Evolutionary conservation across 1,139 yeast species (phyloP).

Genomic region (Saccharomyces hybrid): DNA sequence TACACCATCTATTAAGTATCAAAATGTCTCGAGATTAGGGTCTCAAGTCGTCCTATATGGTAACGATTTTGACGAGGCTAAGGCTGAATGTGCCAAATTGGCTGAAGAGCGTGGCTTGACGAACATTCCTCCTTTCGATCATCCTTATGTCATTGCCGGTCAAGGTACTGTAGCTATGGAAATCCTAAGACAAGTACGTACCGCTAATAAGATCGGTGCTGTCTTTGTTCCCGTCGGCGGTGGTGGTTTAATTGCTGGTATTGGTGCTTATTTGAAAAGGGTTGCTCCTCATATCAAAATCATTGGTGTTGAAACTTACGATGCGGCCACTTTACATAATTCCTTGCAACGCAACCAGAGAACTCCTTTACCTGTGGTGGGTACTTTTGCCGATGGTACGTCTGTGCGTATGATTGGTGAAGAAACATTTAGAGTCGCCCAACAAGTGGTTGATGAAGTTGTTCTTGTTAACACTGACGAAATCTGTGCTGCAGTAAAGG

Average conservation of each 20-base stretch:
- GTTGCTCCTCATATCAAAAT: slow-evolving; percentile 96
- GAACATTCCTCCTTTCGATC: slow-evolving; percentile 94
- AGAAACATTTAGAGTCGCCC: slow-evolving; percentile 80
- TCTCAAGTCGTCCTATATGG: slow-evolving; percentile 90
- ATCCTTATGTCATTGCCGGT: slow-evolving; percentile 98
- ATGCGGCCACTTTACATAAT: slow-evolving; percentile 83
- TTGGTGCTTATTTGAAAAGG: slow-evolving; percentile 82
- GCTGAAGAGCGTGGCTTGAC: slow-evolving; percentile 64
- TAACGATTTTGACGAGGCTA: slow-evolving; percentile 89
- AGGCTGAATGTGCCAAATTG: slow-evolving; percentile 74
- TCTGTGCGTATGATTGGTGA: slow-evolving; percentile 87
- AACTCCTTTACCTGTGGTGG: slow-evolving; percentile 59
- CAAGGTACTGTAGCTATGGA: slow-evolving; percentile 98
- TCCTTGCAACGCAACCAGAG: slow-evolving; percentile 55
- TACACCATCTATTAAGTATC: slow-evolving; percentile 89
- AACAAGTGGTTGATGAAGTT: slow-evolving; percentile 78
- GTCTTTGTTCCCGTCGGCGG: slow-evolving; percentile 95
- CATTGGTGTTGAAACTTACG: slow-evolving; percentile 93
- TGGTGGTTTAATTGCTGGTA: slow-evolving; percentile 91
- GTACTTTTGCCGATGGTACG: slow-evolving; percentile 99
- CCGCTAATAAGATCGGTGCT: slow-evolving; percentile 62
- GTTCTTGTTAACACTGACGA: slow-evolving; percentile 88
- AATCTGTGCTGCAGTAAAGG: slow-evolving; percentile 95
- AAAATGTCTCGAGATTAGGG: slow-evolving; percentile 86
- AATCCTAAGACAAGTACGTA: slow-evolving; percentile 73